phyloP scores from a whole-genome alignment of 805 yeast species.

The Saturnispora sanitii region DNA sequence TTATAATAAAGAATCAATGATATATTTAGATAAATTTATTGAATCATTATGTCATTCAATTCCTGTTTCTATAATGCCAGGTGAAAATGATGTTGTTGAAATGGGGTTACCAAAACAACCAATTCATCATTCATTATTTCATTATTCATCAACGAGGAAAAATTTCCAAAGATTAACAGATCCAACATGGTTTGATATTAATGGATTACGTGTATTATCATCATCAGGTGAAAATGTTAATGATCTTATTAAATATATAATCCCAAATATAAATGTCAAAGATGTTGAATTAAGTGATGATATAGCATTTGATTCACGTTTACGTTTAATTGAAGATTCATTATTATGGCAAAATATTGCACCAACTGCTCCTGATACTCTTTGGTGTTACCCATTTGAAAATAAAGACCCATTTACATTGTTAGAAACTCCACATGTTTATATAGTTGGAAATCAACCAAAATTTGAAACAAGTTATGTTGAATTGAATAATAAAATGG shows the following conservation, averaged over 20 bases:
- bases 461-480: conserved; percentile 39
- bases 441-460: conserved; percentile 79
- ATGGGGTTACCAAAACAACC: conserved; percentile 82
- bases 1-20: conserved; percentile 38
- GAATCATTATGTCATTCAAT: conserved; percentile 45
- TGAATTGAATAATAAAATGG: conserved; percentile 27
- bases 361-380: conserved; percentile 95
- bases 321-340: conserved; percentile 54
- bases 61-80: conserved; percentile 77
- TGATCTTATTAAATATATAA: conserved; percentile 63
- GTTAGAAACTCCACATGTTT: conserved; percentile 76
- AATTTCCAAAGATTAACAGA: conserved; percentile 46
- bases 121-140: conserved; percentile 67
- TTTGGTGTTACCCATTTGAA: conserved; percentile 79
- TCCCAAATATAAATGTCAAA: conserved; percentile 30
- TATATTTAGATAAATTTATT: conserved; percentile 51
- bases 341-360: conserved; percentile 77
- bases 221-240: conserved; percentile 78
- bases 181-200: conserved; percentile 62
- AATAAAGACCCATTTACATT: conserved; percentile 73
- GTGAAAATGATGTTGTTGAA: conserved; percentile 78
- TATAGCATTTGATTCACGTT: conserved; percentile 28
- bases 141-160: conserved; percentile 26
- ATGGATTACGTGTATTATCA: conserved; percentile 51
- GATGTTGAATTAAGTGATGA: conserved; percentile 20